Evolutionary conservation across 371 early-diverging fungal species (phyloP), one percentile per base, ranked within the genome.

Genomic region (Mucor saturninus): DNA sequence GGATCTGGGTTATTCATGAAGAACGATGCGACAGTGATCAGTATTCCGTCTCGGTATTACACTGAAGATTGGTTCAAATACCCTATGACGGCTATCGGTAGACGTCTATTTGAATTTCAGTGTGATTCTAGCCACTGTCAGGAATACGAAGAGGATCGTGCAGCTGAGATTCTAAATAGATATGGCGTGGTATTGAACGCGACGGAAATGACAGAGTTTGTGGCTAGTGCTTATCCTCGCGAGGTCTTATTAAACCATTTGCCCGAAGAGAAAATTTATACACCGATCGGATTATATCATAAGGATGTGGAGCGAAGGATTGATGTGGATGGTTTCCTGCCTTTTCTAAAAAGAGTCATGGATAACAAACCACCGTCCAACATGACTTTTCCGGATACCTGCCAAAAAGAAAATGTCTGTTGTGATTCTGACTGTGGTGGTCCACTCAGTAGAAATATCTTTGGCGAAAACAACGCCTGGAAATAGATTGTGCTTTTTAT

Each of bases 1-100:
- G 85, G 81, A 0, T 63, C 80, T 1, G 81, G 75, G 8, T 40
- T 85, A 10, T 85, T 85, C 49, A 81, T 83, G 82, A 74, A 75
- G 15, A 56, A 68, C 1, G 70, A 74, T 32, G 32, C 68, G 2
- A 55, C 60, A 0, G 49, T 82, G 0, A 64, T 85, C 29, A 72
- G 79, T 6, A 72, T 81, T 42, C 75, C 76, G 40, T 56, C 62
- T 7, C 58, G 81, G 3, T 72, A 65, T 2, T 81, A 79, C 21
- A 62, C 43, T 15, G 86, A 85, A 50, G 28, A 54, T 21, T 85
- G 84, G 86, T 85, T 85, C 61, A 69, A 66, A n/a, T 79, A 46
- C 29, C 69, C 79, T 0, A 63, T 77, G 55, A 78, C 80, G 14
- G 83, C 74, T 4, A 59, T 81, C n/a, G 83, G 80, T 3, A 62